These are phyloP conservation scores for Aureobasidium sp. DNA, from an alignment of 2,329 filamentous ascomycete species.

Conservation along the genomic window DNA sequence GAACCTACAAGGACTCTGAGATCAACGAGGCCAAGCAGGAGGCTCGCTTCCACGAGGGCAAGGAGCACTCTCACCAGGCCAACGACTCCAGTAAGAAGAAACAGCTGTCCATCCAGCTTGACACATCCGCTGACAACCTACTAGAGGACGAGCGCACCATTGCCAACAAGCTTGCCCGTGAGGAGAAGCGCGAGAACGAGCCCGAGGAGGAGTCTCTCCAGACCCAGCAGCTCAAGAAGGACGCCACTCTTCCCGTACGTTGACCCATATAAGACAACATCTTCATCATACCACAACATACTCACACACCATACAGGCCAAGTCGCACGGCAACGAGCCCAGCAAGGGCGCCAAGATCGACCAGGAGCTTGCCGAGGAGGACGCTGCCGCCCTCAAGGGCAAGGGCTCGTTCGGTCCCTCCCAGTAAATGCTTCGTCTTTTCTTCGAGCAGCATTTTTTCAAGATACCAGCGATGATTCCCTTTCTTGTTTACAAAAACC, in stretches of 20 bases:
- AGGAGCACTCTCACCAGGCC: constrained; percentile 59
- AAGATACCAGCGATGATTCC: constrained; percentile 3
- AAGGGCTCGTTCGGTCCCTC: constrained; percentile 45
- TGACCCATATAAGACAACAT: neutral
- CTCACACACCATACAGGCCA: constrained; percentile 41
- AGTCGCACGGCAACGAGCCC: constrained; percentile 64
- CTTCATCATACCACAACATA: neutral
- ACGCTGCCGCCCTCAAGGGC: constrained; percentile 55
- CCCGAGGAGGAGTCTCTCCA: constrained; percentile 31
- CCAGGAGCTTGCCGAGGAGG: constrained; percentile 60
- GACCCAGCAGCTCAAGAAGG: constrained; percentile 43
- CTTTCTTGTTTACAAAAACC: constrained; percentile 9
- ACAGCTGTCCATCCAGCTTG: neutral
- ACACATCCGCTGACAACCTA: constrained; percentile 10
- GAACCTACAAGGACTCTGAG: constrained; percentile 46
- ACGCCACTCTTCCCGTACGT: constrained; percentile 47
- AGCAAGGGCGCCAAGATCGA: constrained; percentile 67
- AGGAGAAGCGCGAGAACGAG: constrained; percentile 48
- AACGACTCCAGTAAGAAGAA: constrained; percentile 61
- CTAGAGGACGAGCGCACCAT: constrained; percentile 65
- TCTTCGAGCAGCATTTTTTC: neutral
- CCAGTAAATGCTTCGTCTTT: constrained; percentile 19
- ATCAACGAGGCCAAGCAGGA: constrained; percentile 40
- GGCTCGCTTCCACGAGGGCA: constrained; percentile 64
- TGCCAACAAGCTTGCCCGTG: constrained; percentile 62